These are phyloP conservation scores for Cercospora brassicicola DNA, from an alignment of 2,329 filamentous ascomycete species.

Conservation along the genomic window DNA sequence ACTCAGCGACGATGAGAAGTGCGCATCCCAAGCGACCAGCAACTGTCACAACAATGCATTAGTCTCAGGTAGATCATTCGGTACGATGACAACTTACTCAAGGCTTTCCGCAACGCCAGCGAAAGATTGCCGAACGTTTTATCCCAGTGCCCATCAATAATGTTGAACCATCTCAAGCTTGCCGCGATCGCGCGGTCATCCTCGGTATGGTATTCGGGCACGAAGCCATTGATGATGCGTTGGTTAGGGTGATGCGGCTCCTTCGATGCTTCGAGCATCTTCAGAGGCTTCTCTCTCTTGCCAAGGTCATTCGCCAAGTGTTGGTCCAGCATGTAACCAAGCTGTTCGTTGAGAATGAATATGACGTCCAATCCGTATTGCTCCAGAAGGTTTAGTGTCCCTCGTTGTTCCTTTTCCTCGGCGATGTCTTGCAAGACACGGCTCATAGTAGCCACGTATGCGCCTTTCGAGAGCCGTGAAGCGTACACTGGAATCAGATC, in stretches of 20 bases:
- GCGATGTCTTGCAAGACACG: constrained; percentile 73
- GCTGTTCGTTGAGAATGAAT: constrained; percentile 71
- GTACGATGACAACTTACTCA: constrained; percentile 61
- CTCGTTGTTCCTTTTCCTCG: constrained; percentile 63
- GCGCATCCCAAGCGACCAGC: constrained; percentile 57
- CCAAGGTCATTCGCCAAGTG: constrained; percentile 19
- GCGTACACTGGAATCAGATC: constrained; percentile 86
- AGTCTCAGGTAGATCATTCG: constrained; percentile 10
- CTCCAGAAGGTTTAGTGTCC: constrained; percentile 72
- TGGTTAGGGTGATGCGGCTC: constrained; percentile 54
- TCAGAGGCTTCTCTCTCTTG: constrained; percentile 29
- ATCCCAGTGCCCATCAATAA: constrained; percentile 70
- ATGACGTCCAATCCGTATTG: constrained; percentile 71
- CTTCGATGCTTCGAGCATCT: constrained; percentile 55
- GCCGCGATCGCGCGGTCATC: constrained; percentile 72
- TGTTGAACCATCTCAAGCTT: constrained; percentile 79
- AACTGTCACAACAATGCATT: constrained; percentile 33
- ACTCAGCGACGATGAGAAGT: constrained; percentile 52
- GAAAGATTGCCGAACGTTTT: constrained; percentile 68
- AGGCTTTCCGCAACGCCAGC: constrained; percentile 77
- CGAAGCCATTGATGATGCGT: constrained; percentile 68
- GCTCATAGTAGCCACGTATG: constrained; percentile 70
- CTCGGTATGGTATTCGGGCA: constrained; percentile 58
- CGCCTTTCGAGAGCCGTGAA: constrained; percentile 67
- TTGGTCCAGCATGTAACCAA: constrained; percentile 38